phyloP scores from a whole-genome alignment of 306 rosid genomes.

The Parietaria judaica region DNA sequence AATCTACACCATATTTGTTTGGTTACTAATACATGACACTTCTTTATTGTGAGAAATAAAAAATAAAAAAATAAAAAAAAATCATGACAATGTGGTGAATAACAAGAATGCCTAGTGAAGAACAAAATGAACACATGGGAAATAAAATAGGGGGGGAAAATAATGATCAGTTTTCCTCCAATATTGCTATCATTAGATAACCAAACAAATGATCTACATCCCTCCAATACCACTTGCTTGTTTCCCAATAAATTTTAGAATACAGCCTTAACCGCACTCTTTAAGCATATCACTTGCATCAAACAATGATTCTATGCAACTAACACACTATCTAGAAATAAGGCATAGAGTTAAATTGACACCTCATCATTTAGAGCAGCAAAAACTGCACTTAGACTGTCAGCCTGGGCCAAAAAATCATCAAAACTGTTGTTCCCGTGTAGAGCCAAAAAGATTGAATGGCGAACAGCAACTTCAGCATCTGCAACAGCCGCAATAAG shows the following conservation, averaged over 20 bases:
- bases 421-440: slow-evolving; percentile 90
- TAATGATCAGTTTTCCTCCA: no score
- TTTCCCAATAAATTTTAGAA: no score
- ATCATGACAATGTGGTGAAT: background rate
- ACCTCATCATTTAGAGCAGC: slow-evolving; percentile 97
- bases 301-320: background rate
- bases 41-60: background rate
- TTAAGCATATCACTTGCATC: background rate
- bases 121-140: background rate
- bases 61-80: no score
- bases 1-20: background rate
- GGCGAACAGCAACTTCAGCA: slow-evolving; percentile 92
- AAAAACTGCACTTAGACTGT: slow-evolving; percentile 85
- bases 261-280: background rate
- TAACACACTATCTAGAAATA: background rate
- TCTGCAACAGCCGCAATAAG: slow-evolving; percentile 96
- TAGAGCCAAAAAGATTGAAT: slow-evolving; percentile 78
- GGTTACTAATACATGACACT: background rate
- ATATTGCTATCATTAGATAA: no score
- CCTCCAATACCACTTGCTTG: slow-evolving; percentile 7
- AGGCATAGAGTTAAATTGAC: background rate
- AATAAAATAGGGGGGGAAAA: no score
- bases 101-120: background rate
- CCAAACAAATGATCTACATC: no score
- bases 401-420: slow-evolving; percentile 94